Base-by-base conservation (phyloP, 148 eudicot genomes). In the Diospyros lotus region DNA sequence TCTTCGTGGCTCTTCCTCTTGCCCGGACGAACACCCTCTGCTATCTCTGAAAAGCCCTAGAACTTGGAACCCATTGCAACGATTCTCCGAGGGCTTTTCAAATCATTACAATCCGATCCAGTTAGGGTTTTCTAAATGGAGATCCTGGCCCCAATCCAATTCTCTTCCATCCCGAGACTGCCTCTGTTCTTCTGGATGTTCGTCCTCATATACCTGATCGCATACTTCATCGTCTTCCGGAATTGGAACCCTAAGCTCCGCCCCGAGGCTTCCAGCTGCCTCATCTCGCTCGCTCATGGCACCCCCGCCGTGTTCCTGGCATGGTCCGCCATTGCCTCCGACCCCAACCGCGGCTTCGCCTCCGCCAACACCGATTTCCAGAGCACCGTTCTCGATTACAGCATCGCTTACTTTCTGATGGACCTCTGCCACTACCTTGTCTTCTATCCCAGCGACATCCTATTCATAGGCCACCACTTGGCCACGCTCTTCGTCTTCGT, bases 241-340 rank as follows among this genome's bases (percentile, higher is more conserved):
- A 62, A 71, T 43, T 90, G 97, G 97, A 70, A 68, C 77, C 78
- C 85, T 2, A 86, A 89, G 9, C 78, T 80, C 80, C 91, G 91
- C n/a, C 93, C 95, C 0, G 93, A 87, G 67, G 96, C 95, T 5
- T 76, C 97, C 6, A 87, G 91, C 81, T 93, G 97, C 80, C 60
- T 78, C 3, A 90, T 87, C 79, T 93, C 97, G 9, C 77, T 86
- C 1, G 64, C 78, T 54, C 95, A 93, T 74, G 93, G 95, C 75
- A 87, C 97, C 2, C 93, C 97, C 1, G 97, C 93, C n/a, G 88
- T 82, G 10, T 53, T 90, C 80, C 51, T 90, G 0, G 91, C 97
- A 48, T 7, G 48, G 2, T 2, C 38, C 43, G 84, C 95, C 6
- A 73, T 88, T 12, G n/a, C 83, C 59, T 41, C 79, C 51, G 77